Evolutionary conservation across 23 red algal species (phyloP).

Genomic region (Gracilaria caudata): DNA sequence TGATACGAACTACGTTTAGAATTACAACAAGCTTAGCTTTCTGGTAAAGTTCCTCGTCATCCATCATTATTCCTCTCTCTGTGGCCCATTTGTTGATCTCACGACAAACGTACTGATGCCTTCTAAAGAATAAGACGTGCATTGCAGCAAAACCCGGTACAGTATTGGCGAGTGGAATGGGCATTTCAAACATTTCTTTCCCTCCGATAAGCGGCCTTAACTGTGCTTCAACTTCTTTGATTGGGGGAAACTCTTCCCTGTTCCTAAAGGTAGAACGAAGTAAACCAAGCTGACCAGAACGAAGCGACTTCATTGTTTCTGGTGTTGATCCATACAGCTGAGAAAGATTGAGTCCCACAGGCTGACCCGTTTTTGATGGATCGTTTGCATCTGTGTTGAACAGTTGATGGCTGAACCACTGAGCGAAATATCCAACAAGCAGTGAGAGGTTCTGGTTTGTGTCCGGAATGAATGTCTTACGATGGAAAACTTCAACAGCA

Average conservation of each 20-base stretch:
- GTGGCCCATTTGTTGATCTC: neutral
- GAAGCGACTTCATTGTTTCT: neutral
- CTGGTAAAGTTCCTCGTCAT: neutral
- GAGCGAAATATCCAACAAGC: neutral
- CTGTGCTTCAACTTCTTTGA: neutral
- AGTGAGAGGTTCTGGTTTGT: neutral
- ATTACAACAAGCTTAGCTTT: neutral
- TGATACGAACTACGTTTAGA: neutral
- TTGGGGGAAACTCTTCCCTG: neutral
- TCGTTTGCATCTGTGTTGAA: neutral
- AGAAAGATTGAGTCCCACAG: neutral
- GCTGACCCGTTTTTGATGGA: neutral
- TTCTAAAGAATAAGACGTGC: neutral
- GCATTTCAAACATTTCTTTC: neutral
- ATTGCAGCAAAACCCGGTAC: neutral
- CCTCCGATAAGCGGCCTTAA: neutral
- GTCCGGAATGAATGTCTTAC: neutral
- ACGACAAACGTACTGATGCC: constrained; percentile 9
- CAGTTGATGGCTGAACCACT: neutral
- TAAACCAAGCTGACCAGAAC: neutral
- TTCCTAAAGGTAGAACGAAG: neutral
- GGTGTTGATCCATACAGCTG: neutral
- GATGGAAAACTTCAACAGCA: neutral
- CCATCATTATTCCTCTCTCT: neutral
- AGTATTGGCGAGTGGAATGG: neutral